Evolutionary conservation across 192 early-diverging fungal genomes (phyloP), one percentile per base, ranked within the genome.

Genomic region (Coemansia sp.): DNA sequence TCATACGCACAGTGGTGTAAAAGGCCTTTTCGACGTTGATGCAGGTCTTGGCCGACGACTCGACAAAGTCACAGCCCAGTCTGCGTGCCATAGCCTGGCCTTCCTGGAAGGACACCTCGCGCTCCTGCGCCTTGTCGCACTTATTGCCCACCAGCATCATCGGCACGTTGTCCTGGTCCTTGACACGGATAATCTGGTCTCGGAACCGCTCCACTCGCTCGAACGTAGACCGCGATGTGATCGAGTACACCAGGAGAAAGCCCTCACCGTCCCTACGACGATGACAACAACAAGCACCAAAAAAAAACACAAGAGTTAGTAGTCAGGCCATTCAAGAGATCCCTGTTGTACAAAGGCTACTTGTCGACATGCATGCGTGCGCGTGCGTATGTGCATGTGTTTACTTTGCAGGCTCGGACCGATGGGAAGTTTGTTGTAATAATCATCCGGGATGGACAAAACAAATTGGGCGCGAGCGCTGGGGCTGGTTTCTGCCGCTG

Each of bases 61-160:
- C 95, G 42, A 95, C 88, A 76, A 95, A 98, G 40, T 92, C 92
- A 71, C 91, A 94, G 27, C 85, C 65, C 27, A 96, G 72, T 42
- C 83, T 64, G 67, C 86, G 82, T 11, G 95, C 93, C 87, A 96
- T 86, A 13, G 86, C 81, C 68, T 84, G 74, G 9, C 94, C 95
- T 74, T 96, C 92, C 69, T 93, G 92, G 68, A 88, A 85, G 27
- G 90, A 90, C 2, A 98, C 93, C 69, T 95, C 94, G 38, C 93
- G 86, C 70, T 95, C 91, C 19, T 87, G 87, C 13, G 88, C 78
- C 70, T 87, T 88, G 82, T 96, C 94, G 84, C 93, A 94, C 74
- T 98, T 95, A 87, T 95, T 97, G 64, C 94, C 95, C n/a, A 97
- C 93, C 36, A 97, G 81, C 79, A 97, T 92, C 75, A 97, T 80